Evolutionary conservation across 192 early-diverging fungal species (phyloP).

Genomic region (Umbelopsis sp.): DNA sequence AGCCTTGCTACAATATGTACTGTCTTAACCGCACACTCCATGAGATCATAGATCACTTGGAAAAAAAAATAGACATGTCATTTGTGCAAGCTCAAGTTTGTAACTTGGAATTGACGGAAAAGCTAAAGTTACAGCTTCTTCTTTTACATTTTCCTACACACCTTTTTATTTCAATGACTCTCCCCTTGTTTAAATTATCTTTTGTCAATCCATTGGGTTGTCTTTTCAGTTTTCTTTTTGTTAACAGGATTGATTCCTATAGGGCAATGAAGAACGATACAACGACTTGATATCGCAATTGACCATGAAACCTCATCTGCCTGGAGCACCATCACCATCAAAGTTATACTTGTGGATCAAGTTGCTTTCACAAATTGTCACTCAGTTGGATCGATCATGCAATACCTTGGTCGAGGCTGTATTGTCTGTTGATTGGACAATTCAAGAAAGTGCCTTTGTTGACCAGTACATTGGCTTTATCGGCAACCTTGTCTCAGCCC

Average conservation of each 20-base stretch:
- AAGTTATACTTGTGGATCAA: conserved; percentile 49
- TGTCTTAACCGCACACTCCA: conserved; percentile 3
- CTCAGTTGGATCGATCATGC: conserved; percentile 50
- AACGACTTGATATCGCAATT: conserved; percentile 34
- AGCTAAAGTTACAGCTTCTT: background rate
- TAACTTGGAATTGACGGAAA: conserved; percentile 22
- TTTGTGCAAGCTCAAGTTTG: conserved; percentile 20
- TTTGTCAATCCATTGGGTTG: too few relatives aligned
- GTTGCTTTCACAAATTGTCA: conserved; percentile 48
- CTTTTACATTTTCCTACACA: background rate
- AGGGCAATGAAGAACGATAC: conserved; percentile 35
- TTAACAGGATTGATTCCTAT: background rate
- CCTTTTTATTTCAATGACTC: background rate
- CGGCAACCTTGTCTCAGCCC: conserved; percentile 76
- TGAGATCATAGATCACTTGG: background rate
- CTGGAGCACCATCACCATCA: conserved; percentile 26
- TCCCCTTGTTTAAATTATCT: too few relatives aligned
- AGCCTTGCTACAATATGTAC: background rate
- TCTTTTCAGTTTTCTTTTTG: background rate
- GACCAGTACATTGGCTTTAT: conserved; percentile 62
- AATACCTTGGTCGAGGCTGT: conserved; percentile 59
- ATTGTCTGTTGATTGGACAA: conserved; percentile 62
- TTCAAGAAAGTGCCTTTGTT: conserved; percentile 53
- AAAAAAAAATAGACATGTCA: background rate
- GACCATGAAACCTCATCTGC: conserved; percentile 20